Evolutionary conservation across 1,284 basidiomycete species (phyloP), one percentile per base, ranked within the genome.

Genomic region (Golubevia sp.): DNA sequence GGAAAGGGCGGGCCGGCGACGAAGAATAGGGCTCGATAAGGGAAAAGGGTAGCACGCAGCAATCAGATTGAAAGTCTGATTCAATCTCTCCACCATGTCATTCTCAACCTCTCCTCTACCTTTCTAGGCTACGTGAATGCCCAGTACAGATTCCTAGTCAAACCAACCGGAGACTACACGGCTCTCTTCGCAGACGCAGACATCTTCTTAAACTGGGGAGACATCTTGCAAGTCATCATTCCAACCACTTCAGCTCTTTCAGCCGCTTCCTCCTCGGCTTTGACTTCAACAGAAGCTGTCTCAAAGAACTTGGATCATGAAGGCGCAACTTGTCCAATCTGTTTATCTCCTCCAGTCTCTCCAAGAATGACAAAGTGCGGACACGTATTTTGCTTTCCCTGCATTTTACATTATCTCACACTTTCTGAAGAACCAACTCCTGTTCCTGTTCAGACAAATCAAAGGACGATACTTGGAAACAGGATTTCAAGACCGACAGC

Each of bases 311-410:
- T 87, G 64, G 86, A 86, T 15, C 90, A 91, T 71, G 89, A 89
- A 49, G 86, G 88, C 54, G 90, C 89, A 15, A 90, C 89, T 13
- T 99, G 96, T 84, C 97, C 96, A 2, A 98, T 99, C 70, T 99
- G 96, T 85, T 88, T 99, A 52, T 91, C 91, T 52, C 88, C 92
- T 56, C 96, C 95, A 3, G 90, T 90, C 50, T 93, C 94, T 20
- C 93, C 96, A 18, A 88, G 97, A 55, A 98, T 98, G 92, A 97
- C 94, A 55, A 94, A 93, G 86, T 97, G 94, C 74, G 95, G 94
- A 63, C 95, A 97, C 88, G 94, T 96, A 21, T 84, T 70, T 55
- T 84, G 79, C 74, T 84, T 76, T 53, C 74, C 77, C 6, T 83
- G 82, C 69, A 76, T 82, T 23, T 68, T 83, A n/a, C 96, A 97